Evolutionary conservation across 129 eudicot species (phyloP).

Genomic region (Daucus carota): DNA sequence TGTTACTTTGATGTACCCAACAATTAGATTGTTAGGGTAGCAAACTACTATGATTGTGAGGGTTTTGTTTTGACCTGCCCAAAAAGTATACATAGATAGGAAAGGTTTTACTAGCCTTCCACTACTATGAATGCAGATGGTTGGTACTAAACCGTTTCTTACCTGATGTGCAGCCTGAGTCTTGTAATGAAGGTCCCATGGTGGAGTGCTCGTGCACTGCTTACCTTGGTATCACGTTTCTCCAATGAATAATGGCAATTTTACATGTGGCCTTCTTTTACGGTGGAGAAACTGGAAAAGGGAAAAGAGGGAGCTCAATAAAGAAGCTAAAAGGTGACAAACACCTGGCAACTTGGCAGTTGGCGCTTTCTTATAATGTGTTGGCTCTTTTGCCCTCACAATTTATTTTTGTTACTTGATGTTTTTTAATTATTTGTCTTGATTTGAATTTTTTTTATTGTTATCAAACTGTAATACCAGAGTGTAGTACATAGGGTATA

Average conservation of each 20-base stretch:
- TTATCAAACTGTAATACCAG: not conserved
- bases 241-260: constrained; percentile 9
- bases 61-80: not conserved
- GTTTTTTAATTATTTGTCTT: constrained; percentile 1
- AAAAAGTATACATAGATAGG: not conserved
- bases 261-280: constrained; percentile 7
- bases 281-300: constrained; percentile 5
- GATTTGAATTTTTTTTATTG: not conserved
- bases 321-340: not conserved
- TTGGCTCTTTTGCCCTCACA: not conserved
- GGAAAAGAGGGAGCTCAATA: not conserved
- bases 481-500: constrained; percentile 1
- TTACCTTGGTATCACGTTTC: not conserved
- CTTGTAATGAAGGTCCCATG: not conserved
- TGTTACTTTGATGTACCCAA: not conserved
- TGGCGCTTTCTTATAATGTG: not conserved
- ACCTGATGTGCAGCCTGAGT: not conserved
- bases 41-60: not conserved
- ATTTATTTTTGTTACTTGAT: not conserved
- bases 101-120: not conserved
- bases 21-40: not conserved
- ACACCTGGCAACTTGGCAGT: not conserved
- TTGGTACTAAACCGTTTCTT: not conserved
- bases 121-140: not conserved
- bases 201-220: not conserved